Evolutionary conservation across 2,329 filamentous ascomycete genomes (phyloP).

Genomic region (Botryotinia calthae): DNA sequence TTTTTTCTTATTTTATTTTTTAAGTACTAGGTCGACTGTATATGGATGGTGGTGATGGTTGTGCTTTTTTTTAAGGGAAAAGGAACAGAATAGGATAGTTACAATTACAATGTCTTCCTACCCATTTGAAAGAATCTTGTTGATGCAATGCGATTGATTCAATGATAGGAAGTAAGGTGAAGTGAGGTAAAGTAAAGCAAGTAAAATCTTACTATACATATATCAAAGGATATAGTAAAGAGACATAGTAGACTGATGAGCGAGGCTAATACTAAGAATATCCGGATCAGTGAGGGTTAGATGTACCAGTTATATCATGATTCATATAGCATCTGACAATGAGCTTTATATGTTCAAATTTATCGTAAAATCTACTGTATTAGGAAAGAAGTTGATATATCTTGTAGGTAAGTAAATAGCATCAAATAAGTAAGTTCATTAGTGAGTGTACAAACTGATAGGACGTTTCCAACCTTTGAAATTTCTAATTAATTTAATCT

Average conservation of each 20-base stretch:
- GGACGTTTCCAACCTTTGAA: too few relatives aligned
- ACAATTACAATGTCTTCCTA: slow-evolving; percentile 4
- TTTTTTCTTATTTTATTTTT: not conserved
- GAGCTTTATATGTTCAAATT: not conserved
- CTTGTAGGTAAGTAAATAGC: too few relatives aligned
- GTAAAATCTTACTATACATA: too few relatives aligned
- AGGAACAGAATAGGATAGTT: not conserved
- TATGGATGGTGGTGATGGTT: not conserved
- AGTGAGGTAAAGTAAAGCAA: not conserved
- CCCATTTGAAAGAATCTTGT: not conserved
- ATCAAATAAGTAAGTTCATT: too few relatives aligned
- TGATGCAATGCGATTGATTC: not conserved
- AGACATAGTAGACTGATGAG: not conserved
- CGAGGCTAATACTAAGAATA: not conserved
- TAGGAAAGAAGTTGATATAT: not conserved
- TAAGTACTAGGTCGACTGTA: not conserved
- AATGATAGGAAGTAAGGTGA: not conserved
- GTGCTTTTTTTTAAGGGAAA: not conserved
- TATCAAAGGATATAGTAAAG: not conserved
- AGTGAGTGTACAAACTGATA: too few relatives aligned
- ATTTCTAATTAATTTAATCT: too few relatives aligned
- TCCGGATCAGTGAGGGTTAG: not conserved
- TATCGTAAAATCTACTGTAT: not conserved
- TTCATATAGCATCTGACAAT: not conserved
- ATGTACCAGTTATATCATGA: not conserved